These are phyloP conservation scores for Aspergillus puulaauensis DNA, from an alignment of 2,329 filamentous ascomycete genomes.

Conservation along the genomic window DNA sequence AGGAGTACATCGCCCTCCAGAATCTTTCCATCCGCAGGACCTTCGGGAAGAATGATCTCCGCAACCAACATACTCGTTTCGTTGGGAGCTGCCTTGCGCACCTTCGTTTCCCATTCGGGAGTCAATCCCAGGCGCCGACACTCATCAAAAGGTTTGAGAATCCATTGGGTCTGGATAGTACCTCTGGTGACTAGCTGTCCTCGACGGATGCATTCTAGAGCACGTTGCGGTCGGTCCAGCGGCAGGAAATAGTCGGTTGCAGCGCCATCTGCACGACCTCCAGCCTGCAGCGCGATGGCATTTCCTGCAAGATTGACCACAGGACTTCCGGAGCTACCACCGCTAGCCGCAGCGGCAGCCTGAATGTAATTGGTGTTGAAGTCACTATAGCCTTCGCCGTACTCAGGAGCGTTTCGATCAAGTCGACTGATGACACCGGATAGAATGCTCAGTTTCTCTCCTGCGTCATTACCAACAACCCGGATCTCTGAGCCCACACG, in stretches of 20 bases:
- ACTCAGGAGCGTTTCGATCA: constrained; percentile 95
- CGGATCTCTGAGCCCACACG: constrained; percentile 88
- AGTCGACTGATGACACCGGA: constrained; percentile 96
- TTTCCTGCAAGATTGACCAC: constrained; percentile 94
- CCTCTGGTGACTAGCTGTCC: constrained; percentile 77
- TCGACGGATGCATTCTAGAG: constrained; percentile 79
- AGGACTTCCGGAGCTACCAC: constrained; percentile 95
- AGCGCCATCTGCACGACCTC: constrained; percentile 88
- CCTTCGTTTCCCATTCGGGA: constrained; percentile 79
- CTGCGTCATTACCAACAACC: constrained; percentile 97
- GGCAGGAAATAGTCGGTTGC: constrained; percentile 98
- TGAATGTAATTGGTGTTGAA: constrained; percentile 98
- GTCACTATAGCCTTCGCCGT: constrained; percentile 96
- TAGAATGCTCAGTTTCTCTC: constrained; percentile 95
- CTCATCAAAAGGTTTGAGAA: constrained; percentile 96
- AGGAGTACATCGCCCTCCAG: constrained; percentile 93
- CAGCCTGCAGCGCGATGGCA: constrained; percentile 89
- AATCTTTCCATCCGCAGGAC: constrained; percentile 81
- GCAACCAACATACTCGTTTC: constrained; percentile 97
- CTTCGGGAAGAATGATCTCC: constrained; percentile 89
- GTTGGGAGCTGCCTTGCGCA: constrained; percentile 79
- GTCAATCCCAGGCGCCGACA: constrained; percentile 85
- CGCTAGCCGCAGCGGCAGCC: constrained; percentile 92
- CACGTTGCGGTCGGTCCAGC: constrained; percentile 83
- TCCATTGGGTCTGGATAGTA: constrained; percentile 97